phyloP scores from a whole-genome alignment of 129 eudicot genomes.

The Ambrosia trifida region DNA sequence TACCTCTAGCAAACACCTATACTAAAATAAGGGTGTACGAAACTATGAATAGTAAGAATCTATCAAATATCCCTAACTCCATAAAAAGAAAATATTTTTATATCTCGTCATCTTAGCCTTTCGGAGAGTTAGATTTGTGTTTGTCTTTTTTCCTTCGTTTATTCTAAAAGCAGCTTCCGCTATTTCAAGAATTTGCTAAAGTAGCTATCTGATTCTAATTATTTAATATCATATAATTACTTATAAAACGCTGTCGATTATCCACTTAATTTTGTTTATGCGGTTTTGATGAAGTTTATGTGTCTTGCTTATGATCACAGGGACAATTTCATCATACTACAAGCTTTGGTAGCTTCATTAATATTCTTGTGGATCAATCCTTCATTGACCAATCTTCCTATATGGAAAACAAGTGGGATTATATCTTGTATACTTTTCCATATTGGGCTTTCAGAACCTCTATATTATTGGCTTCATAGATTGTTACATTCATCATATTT shows the following conservation, averaged over 20 bases:
- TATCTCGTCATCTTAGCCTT: too few relatives aligned
- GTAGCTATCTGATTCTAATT: not conserved
- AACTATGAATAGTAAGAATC: not conserved
- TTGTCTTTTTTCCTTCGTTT: too few relatives aligned
- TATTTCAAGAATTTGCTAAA: not conserved
- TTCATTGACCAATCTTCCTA: slow-evolving; percentile 52
- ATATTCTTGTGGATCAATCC: slow-evolving; percentile 46
- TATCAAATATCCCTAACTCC: not conserved
- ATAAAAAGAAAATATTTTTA: not conserved
- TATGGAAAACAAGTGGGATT: slow-evolving; percentile 57
- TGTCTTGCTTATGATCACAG: slow-evolving; percentile 34
- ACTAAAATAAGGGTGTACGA: not conserved
- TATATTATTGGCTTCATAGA: slow-evolving; percentile 74
- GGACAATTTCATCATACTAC: slow-evolving; percentile 79
- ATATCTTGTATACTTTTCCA: slow-evolving; percentile 57
- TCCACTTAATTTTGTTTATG: not conserved
- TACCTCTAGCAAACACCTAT: not conserved
- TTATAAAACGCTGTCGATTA: not conserved
- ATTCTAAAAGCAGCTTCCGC: not conserved
- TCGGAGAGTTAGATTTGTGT: too few relatives aligned
- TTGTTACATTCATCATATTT: slow-evolving; percentile 48
- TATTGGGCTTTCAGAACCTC: slow-evolving; percentile 60
- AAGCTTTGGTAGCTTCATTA: slow-evolving; percentile 62
- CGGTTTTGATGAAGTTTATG: not conserved
- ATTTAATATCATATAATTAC: not conserved